Evolutionary conservation across 192 early-diverging fungal genomes (phyloP), one percentile per base, ranked within the genome.

Genomic region (Entophlyctis luteolus): DNA sequence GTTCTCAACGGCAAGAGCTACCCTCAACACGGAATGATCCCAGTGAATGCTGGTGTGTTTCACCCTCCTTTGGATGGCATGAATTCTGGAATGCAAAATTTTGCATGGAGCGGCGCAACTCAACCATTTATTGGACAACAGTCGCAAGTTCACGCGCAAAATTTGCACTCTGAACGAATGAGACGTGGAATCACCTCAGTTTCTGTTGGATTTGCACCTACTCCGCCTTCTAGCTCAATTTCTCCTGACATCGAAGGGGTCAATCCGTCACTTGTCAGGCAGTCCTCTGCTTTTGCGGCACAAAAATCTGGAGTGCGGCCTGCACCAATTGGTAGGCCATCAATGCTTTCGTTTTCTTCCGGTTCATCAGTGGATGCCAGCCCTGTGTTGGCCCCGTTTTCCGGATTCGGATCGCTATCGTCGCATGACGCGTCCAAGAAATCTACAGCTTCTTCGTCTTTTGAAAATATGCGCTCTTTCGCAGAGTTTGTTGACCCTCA

Each of bases 311-410:
- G 54, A n/a, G n/a, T n/a, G 18, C 54, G 57, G n/a, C 57, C 28
- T 34, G 57, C 57, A 18, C 57, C 57, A 6, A 59, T 59, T 59
- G 57, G 57, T 16, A 37, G 57, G 38, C 57, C 57, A 6, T 59
- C 57, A 8, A n/a, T 16, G 14, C 25, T 59, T 5, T 42, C 57
- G 0, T 14, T 39, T 12, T 59, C 38, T 3, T 14, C 25, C 22
- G 25, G 49, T 34, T 22, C 55, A 39, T 18, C 1, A 16, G 37
- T 39, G 38, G n/a, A 35, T 37, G 57, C 14, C 3, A 59, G 57
- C 35, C 57, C 57, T 6, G 35, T 59, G 4, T 42, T 59, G 57
- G 35, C 57, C 4, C 57, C 57, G 14, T 59, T 42, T 42, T 6
- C 49, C 8, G 49, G 49, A 25, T 56, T 56, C 45, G 57, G 57